A percentile compares a stretch with the other conserved stretches of the same genome.
Conservation (phyloP, 768 basidiomycete species). For the Pleurotus pulmonarius region DNA sequence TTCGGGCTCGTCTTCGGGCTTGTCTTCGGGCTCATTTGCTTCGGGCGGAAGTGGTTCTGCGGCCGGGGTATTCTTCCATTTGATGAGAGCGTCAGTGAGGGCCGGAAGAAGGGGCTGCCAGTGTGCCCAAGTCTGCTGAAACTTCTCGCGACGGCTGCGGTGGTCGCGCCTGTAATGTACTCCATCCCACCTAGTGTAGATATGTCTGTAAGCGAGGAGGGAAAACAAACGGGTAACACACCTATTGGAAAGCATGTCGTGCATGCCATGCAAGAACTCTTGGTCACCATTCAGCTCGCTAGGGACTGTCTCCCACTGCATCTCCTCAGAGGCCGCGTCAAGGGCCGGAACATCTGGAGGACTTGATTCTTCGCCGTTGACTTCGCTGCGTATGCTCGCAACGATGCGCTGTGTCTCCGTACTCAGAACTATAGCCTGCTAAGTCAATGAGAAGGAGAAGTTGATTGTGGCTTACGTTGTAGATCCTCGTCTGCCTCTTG, state of each 20-base stretch:
- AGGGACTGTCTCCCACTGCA: not conserved
- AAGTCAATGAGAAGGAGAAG: not conserved
- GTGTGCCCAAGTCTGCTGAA: not conserved
- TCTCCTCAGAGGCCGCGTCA: not conserved
- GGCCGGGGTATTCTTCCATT: slow-evolving; percentile 7
- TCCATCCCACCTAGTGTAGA: not conserved
- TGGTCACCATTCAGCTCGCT: not conserved
- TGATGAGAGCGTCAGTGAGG: slow-evolving; percentile 1
- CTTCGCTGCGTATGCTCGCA: not conserved
- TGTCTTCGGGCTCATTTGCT: too few relatives aligned
- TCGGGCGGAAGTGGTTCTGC: not conserved
- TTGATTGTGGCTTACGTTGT: not conserved
- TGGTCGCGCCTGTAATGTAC: not conserved
- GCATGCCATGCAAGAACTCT: not conserved
- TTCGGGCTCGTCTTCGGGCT: not conserved
- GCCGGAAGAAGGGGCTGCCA: not conserved
- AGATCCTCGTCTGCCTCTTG: not conserved
- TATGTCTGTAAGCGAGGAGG: not conserved
- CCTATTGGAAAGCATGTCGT: not conserved
- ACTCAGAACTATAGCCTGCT: not conserved
- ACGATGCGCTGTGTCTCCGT: not conserved
- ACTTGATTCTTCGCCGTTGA: not conserved
- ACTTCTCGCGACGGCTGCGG: not conserved
- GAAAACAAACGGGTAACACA: not conserved
- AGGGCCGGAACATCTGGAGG: not conserved